Percentiles rank a stretch among this genome's conserved stretches.
These are phyloP conservation scores for Verticillium nonalfalfae DNA, from an alignment of 2,329 filamentous ascomycete species.

Conservation along the genomic window DNA sequence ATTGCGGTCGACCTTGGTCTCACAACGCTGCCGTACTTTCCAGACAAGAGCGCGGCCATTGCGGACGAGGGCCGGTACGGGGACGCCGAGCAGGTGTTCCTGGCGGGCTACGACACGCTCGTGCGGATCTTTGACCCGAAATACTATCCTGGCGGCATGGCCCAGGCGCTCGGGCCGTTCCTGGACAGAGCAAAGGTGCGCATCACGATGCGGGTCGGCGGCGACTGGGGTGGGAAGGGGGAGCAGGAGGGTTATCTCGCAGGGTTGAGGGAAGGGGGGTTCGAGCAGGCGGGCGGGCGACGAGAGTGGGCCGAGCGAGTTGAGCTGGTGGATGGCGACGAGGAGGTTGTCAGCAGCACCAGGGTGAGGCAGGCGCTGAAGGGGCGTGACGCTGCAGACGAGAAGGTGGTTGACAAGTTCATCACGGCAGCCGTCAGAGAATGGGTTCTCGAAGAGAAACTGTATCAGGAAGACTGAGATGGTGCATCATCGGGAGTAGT, in stretches of 20 bases:
- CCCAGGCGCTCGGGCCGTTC: conserved; percentile 53
- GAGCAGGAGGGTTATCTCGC: conserved; percentile 50
- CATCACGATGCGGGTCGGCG: conserved; percentile 57
- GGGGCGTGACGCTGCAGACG: conserved; percentile 33
- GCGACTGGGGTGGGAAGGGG: conserved; percentile 50
- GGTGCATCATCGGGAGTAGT: neutral
- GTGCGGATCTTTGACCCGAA: conserved; percentile 66
- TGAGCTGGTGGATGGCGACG: conserved; percentile 45
- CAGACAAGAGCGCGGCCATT: conserved; percentile 61
- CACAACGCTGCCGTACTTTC: conserved; percentile 67
- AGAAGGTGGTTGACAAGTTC: conserved; percentile 39
- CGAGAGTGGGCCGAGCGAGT: conserved; percentile 54
- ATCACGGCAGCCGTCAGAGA: conserved; percentile 46
- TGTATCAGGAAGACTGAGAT: neutral
- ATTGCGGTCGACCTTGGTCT: conserved; percentile 58
- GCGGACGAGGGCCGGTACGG: conserved; percentile 34
- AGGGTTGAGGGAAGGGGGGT: conserved; percentile 35
- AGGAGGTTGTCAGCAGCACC: conserved; percentile 49
- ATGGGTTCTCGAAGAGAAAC: conserved; percentile 39
- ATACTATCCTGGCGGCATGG: conserved; percentile 53
- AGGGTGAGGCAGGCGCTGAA: conserved; percentile 53
- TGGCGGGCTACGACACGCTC: conserved; percentile 72
- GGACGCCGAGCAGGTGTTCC: conserved; percentile 52
- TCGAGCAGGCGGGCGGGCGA: conserved; percentile 47
- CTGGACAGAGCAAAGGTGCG: conserved; percentile 55